A percentile compares a stretch with the other conserved stretches of the same genome.
Conservation (phyloP, 2,329 filamentous ascomycete genomes). For the Xylaria sp. region DNA sequence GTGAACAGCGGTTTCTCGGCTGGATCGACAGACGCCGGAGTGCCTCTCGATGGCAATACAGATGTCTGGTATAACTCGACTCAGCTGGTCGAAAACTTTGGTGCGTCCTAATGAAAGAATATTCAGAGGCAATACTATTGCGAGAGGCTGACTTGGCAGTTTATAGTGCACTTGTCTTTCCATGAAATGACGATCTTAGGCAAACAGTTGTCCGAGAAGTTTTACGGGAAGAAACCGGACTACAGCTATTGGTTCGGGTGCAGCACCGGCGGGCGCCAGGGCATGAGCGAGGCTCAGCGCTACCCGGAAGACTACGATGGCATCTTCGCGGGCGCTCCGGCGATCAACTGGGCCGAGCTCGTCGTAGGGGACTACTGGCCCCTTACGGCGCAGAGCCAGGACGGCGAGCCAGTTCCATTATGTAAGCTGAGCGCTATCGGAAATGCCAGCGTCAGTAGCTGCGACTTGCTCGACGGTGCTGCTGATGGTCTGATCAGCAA, state of each 20-base stretch:
- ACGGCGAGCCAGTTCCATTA: conserved; percentile 39
- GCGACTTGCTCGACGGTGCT: conserved; percentile 61
- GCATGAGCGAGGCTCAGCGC: conserved; percentile 61
- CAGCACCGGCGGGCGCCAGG: conserved; percentile 66
- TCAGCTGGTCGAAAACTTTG: conserved; percentile 50
- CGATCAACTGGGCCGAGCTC: conserved; percentile 45
- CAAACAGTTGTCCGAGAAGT: conserved; percentile 60
- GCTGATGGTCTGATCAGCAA: conserved; percentile 60
- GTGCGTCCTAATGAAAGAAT: conserved; percentile 19
- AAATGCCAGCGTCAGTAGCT: conserved; percentile 57
- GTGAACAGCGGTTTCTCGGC: conserved; percentile 40
- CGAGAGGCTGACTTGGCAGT: conserved; percentile 25
- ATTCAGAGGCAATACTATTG: not conserved
- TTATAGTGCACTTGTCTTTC: conserved; percentile 46
- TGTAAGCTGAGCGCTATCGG: conserved; percentile 48
- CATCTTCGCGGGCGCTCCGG: conserved; percentile 57
- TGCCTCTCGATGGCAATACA: conserved; percentile 34
- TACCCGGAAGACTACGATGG: conserved; percentile 67
- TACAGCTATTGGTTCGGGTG: conserved; percentile 67
- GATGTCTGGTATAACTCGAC: conserved; percentile 37
- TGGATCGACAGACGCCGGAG: conserved; percentile 42
- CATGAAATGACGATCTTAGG: conserved; percentile 62
- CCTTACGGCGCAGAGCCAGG: conserved; percentile 46
- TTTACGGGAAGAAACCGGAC: conserved; percentile 57
- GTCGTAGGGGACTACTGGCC: conserved; percentile 53